Base-by-base conservation (phyloP, 352 stramenopile genomes). In the Globisporangium ultimum region DNA sequence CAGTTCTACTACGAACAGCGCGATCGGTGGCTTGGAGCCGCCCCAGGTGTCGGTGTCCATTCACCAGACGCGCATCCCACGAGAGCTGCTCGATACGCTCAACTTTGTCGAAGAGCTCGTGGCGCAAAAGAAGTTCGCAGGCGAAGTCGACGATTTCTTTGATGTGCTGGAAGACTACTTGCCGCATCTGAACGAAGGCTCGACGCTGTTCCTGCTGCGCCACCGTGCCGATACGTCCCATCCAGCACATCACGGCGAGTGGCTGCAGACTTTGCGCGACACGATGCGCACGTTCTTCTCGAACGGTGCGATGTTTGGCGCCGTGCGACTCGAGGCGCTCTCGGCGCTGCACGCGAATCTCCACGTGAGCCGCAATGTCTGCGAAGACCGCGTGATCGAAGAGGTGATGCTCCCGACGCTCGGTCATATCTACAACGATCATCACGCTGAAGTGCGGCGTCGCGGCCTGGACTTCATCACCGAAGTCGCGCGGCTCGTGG, bases 321-420 rank as follows among this genome's bases (percentile, higher is more conserved):
- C 61, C 38, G 76, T 96, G 34, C 76, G 87, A 0, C 64, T 91
- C 43, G 74, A 91, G 53, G 81, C 87, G 3, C 71, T 96, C 24
- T 71, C 86, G 32, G 57, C 91, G 24, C 69, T 96, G 0, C 72
- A 83, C 20, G 64, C 77, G n/a, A 95, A 87, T 43, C 62, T 96
- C 17, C 83, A 71, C 55, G 77, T 78, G 42, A 92, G 87, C 64
- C 77, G 84, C 14, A 86, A 91, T 59, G 75, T 94, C 7, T 93
- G 81, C 50, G 87, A 96, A 61, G 85, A 93, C 50, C 79, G 83
- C 21, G 80, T 96, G 11, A 84, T 95, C 34, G 86, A 96, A 70
- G 84, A 96, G 63, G 76, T 96, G 12, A 50, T 95, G 14, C 60
- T 95, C 20, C 87, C 87, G 17, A 79, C 72, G 22, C 64, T 96